Evolutionary conservation across 202 grass and related monocot genomes (phyloP), one percentile per base, ranked within the genome.

Genomic region (Setaria italica): DNA sequence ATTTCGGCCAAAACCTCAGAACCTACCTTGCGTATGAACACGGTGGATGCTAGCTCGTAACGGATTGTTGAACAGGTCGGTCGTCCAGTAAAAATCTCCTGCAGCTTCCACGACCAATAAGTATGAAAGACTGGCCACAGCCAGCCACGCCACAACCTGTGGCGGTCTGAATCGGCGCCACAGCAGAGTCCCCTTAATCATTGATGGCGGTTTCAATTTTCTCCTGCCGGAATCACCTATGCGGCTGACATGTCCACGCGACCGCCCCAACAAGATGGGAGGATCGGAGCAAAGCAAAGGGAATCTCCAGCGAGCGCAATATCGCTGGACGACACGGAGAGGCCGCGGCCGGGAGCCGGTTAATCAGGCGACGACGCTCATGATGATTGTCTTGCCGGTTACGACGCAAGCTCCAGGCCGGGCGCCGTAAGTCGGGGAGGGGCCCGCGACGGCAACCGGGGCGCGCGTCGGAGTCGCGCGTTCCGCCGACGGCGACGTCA

Each of bases 381-480:
- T 3, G 15, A 37, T 53, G 17, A 54, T 43, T n/a, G 62, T 35
- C 33, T 78, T 70, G 37, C 37, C 4, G n/a, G n/a, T 17, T 55
- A 62, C 14, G 64, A 29, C 48, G 46, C 17, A 41, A 41, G 39
- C 49, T 21, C 2, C 20, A 11, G 3, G n/a, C 5, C 21, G 13
- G 39, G 39, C 39, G 39, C 48, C 48, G 48, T 50, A 35, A 79
- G 41, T 39, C 67, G 13, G 19, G 11, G 43, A 19, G 73, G 72
- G 60, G 0, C 73, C 70, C 49, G 19, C 20, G 83, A 41, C 63
- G 32, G 16, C 1, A 2, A 55, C n/a, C n/a, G 55, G 35, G 1
- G n/a, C 11, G 64, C 60, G 35, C n/a, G 20, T 11, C 47, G 66
- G 45, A 63, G 81, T 30, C 81, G 55, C 70, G 41, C 14, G 82